Evolutionary conservation across 2,329 filamentous ascomycete genomes (phyloP).

Genomic region (Furcasterigmium furcatum): DNA sequence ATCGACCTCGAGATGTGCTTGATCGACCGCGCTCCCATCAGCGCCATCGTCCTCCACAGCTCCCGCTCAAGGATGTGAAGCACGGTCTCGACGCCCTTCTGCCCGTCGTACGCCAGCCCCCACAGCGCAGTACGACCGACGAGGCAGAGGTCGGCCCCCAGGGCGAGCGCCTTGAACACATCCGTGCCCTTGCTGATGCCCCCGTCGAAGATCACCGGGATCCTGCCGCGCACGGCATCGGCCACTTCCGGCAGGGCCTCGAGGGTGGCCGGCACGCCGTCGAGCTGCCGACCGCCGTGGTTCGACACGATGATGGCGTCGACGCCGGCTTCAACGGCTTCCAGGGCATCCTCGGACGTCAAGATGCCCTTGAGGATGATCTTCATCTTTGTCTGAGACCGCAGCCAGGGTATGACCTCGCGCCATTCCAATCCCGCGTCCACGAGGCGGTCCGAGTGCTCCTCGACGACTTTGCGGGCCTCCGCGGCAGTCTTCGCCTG

Average conservation of each 20-base stretch:
- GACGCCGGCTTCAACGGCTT: constrained; percentile 30
- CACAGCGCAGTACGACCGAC: constrained; percentile 9
- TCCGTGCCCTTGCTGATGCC: constrained; percentile 9
- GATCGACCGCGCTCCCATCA: constrained; percentile 7
- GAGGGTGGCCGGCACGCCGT: constrained; percentile 38
- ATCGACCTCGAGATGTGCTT: constrained; percentile 7
- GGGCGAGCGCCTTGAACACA: constrained; percentile 10
- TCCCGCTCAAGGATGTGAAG: constrained; percentile 9
- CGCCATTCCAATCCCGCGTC: constrained; percentile 53
- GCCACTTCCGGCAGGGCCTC: constrained; percentile 39
- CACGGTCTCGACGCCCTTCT: constrained; percentile 11
- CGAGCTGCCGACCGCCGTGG: constrained; percentile 43
- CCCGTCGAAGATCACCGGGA: constrained; percentile 16
- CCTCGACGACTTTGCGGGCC: constrained; percentile 16
- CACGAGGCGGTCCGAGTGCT: constrained; percentile 4
- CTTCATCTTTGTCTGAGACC: constrained; percentile 37
- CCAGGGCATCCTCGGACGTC: constrained; percentile 32
- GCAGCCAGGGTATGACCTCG: constrained; percentile 59
- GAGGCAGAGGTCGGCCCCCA: constrained; percentile 8
- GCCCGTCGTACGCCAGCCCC: constrained; percentile 10
- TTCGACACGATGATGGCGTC: constrained; percentile 41
- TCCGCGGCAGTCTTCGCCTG: constrained; percentile 26
- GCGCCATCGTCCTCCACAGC: constrained; percentile 7
- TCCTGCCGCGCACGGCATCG: constrained; percentile 40
- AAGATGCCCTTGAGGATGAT: constrained; percentile 34